Evolutionary conservation across 345 rosid species (phyloP), one percentile per base, ranked within the genome.

Genomic region (Brassica napus): DNA sequence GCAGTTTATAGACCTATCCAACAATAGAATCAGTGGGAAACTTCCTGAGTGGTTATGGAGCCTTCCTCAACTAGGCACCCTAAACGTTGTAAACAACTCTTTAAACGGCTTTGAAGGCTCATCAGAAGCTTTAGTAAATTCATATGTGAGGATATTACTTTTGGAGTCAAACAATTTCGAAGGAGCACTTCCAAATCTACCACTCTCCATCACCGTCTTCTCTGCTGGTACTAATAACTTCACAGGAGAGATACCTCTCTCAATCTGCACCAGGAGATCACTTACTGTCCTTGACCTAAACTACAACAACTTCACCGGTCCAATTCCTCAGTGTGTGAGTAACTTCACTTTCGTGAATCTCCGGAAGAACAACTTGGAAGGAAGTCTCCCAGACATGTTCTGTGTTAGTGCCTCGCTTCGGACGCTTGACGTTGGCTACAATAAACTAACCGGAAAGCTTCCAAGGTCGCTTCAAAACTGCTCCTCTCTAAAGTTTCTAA

Each of bases 301-400:
- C 2, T 6, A 49, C 57, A 77, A 77, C 75, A 47, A 61, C 30
- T 65, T 78, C 35, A 78, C 67, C 21, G 76, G 81, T 65, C 66
- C 61, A 9, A 71, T 78, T 55, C 81, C 81, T 71, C 72, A 4
- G 0, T 78, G 81, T 55, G 8, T 78, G 49, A 78, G 67, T 28
- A 65, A 78, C 26, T 11, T 71, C 5, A 71, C 59, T 55, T 9
- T 78, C 3, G 72, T 71, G 28, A 78, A 78, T 14, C 66, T 78
- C 49, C n/a, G 81, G 49, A 78, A 71, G 76, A 78, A 71, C 72
- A 78, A 5, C n/a, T 71, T 78, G 31, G 60, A 71, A 78, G 81
- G 81, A 71, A 71, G 67, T 37, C 47, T 78, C 8, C 82, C 82
- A 9, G 82, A 79, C 21, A 18, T 6, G 54, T 66, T 72, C 63